Percentiles rank a stretch among this genome's conserved stretches.
These are phyloP conservation scores for Mycena belliarum DNA, from an alignment of 768 basidiomycete genomes.

Conservation along the genomic window DNA sequence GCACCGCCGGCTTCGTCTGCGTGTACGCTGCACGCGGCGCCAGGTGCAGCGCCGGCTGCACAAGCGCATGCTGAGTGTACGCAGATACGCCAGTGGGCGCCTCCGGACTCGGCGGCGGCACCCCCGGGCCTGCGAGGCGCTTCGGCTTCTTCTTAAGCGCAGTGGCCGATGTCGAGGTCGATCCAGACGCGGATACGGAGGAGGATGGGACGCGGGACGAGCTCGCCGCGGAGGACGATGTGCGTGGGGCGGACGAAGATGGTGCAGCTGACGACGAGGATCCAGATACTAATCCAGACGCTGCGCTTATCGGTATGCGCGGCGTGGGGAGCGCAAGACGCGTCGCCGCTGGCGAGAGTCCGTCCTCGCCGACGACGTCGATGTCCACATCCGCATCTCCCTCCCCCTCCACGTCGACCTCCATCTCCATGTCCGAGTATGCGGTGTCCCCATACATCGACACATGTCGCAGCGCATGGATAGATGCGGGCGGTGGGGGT, in stretches of 20 bases:
- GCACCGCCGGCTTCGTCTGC: no score
- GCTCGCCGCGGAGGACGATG: neutral
- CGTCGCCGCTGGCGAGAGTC: neutral
- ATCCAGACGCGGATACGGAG: neutral
- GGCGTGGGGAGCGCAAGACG: no score
- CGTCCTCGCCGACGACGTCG: neutral
- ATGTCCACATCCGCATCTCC: neutral
- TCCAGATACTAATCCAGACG: no score
- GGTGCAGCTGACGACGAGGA: neutral
- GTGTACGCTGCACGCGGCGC: no score
- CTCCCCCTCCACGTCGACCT: conserved; percentile 16
- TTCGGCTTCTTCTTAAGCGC: conserved; percentile 3
- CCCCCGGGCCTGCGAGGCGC: conserved; percentile 16
- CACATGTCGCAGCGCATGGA: neutral
- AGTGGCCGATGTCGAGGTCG: neutral
- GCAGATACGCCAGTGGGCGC: neutral
- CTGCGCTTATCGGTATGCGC: no score
- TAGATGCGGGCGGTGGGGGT: neutral
- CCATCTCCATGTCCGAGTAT: neutral
- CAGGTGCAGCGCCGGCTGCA: no score
- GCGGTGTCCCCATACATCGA: neutral
- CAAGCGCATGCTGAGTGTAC: no score
- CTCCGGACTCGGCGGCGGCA: conserved; percentile 16
- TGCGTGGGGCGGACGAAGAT: neutral
- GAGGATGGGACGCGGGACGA: no score